These are phyloP conservation scores for Chaetoceros tenuissimus DNA, from an alignment of 108 stramenopile genomes.

Conservation along the genomic window DNA sequence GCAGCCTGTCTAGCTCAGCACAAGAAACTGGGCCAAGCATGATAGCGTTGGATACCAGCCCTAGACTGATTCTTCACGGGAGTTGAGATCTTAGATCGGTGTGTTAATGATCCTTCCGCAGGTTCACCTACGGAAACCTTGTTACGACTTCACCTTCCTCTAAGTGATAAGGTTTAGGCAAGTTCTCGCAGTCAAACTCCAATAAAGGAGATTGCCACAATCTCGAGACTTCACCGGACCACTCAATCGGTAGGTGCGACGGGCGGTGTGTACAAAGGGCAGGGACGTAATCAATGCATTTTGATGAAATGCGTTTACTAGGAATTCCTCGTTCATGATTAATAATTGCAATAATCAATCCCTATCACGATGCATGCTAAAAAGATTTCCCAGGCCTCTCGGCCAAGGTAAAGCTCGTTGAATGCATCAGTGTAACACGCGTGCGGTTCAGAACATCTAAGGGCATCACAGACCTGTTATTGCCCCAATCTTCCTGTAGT, in stretches of 20 bases:
- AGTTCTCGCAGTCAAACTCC: slow-evolving; percentile 61
- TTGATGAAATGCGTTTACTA: slow-evolving; percentile 99
- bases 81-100: slow-evolving; percentile 59
- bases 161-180: slow-evolving; percentile 90
- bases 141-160: slow-evolving; percentile 98
- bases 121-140: slow-evolving; percentile 99
- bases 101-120: slow-evolving; percentile 98
- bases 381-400: slow-evolving; percentile 97
- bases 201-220: slow-evolving; percentile 67
- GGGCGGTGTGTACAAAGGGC: slow-evolving; percentile 99
- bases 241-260: slow-evolving; percentile 99
- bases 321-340: slow-evolving; percentile 99
- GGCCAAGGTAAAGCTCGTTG: slow-evolving; percentile 89
- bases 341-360: slow-evolving; percentile 99
- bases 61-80: slow-evolving; percentile 20
- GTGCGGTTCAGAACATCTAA: slow-evolving; percentile 99
- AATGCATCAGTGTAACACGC: slow-evolving; percentile 96
- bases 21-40: too few relatives aligned
- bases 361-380: slow-evolving; percentile 97
- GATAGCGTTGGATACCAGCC: too few relatives aligned
- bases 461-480: slow-evolving; percentile 99
- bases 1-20: too few relatives aligned
- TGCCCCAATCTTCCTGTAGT: slow-evolving; percentile 92
- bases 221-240: slow-evolving; percentile 96
- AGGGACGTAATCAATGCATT: slow-evolving; percentile 93